Evolutionary conservation across 352 stramenopile species (phyloP).

Genomic region (Phytophthora agathidicida): DNA sequence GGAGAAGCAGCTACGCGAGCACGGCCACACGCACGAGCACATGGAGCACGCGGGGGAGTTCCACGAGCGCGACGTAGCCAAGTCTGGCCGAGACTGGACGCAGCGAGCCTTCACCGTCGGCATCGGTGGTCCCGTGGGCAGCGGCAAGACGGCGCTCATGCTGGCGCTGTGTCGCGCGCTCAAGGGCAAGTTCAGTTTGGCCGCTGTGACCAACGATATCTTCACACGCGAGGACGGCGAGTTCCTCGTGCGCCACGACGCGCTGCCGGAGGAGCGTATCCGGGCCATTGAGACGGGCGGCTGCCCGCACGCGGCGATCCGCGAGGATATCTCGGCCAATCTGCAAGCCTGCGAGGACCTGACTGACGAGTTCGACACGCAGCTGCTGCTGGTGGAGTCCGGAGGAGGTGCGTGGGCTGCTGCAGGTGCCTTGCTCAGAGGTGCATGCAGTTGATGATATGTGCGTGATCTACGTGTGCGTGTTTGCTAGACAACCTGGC

Average conservation of each 20-base stretch:
- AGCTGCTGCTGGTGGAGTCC: slow-evolving; percentile 92
- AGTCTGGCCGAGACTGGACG: slow-evolving; percentile 69
- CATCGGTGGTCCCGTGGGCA: slow-evolving; percentile 96
- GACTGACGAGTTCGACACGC: slow-evolving; percentile 85
- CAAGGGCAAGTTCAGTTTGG: slow-evolving; percentile 82
- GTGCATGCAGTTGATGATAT: not conserved
- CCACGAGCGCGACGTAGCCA: slow-evolving; percentile 62
- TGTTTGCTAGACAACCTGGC: slow-evolving; percentile 93
- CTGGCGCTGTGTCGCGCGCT: slow-evolving; percentile 92
- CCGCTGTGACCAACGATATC: slow-evolving; percentile 98
- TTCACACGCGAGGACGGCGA: slow-evolving; percentile 99
- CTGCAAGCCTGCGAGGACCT: slow-evolving; percentile 96
- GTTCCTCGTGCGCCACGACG: slow-evolving; percentile 95
- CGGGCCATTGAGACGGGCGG: slow-evolving; percentile 97
- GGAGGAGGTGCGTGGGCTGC: slow-evolving; percentile 61
- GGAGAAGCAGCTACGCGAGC: slow-evolving; percentile 77
- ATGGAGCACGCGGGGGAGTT: slow-evolving; percentile 83
- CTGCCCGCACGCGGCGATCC: slow-evolving; percentile 97
- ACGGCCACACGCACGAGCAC: slow-evolving; percentile 91
- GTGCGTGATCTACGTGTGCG: not conserved
- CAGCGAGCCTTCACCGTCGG: slow-evolving; percentile 95
- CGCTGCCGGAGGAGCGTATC: slow-evolving; percentile 92
- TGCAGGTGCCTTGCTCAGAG: not conserved
- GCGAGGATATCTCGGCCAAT: slow-evolving; percentile 98
- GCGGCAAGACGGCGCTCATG: slow-evolving; percentile 96